phyloP scores from a whole-genome alignment of 2,329 filamentous ascomycete genomes.

The Ophiostoma perfectum region DNA sequence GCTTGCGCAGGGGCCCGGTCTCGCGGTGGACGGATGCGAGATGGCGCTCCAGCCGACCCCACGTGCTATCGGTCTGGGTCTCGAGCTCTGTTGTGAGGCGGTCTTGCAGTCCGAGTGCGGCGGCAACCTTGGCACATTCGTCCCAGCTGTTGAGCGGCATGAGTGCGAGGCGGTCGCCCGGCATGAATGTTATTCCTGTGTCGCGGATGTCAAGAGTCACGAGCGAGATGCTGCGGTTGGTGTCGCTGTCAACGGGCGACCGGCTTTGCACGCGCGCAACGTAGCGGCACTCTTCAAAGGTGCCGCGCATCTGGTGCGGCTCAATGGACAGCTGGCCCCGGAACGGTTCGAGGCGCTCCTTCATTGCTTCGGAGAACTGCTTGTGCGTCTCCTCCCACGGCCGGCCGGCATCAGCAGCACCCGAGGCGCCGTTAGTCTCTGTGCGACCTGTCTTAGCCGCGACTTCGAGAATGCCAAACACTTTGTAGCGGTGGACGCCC shows the following conservation, averaged over 20 bases:
- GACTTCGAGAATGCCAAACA: constrained; percentile 51
- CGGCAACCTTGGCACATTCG: constrained; percentile 50
- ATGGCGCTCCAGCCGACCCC: constrained; percentile 35
- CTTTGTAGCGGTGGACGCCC: constrained; percentile 53
- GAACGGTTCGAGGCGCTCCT: constrained; percentile 47
- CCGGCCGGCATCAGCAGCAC: constrained; percentile 38
- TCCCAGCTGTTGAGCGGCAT: constrained; percentile 53
- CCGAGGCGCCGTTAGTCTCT: constrained; percentile 48
- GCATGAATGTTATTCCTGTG: constrained; percentile 49
- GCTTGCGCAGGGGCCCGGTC: constrained; percentile 24
- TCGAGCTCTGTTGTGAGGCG: constrained; percentile 41
- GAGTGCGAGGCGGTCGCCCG: constrained; percentile 48
- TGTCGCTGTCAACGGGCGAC: constrained; percentile 43
- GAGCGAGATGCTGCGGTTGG: constrained; percentile 36
- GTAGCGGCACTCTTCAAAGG: constrained; percentile 51
- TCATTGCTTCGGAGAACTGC: constrained; percentile 48
- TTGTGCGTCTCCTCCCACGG: constrained; percentile 45
- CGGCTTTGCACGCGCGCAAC: constrained; percentile 42
- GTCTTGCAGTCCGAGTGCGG: constrained; percentile 45
- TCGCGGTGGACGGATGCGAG: constrained; percentile 4
- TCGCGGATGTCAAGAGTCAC: constrained; percentile 49
- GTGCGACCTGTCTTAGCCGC: constrained; percentile 49
- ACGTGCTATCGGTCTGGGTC: constrained; percentile 37
- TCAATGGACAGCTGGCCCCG: constrained; percentile 44
- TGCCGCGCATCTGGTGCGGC: constrained; percentile 50